Evolutionary conservation across 73 alveolate genomes (phyloP).

Genomic region (Breviolum minutum): DNA sequence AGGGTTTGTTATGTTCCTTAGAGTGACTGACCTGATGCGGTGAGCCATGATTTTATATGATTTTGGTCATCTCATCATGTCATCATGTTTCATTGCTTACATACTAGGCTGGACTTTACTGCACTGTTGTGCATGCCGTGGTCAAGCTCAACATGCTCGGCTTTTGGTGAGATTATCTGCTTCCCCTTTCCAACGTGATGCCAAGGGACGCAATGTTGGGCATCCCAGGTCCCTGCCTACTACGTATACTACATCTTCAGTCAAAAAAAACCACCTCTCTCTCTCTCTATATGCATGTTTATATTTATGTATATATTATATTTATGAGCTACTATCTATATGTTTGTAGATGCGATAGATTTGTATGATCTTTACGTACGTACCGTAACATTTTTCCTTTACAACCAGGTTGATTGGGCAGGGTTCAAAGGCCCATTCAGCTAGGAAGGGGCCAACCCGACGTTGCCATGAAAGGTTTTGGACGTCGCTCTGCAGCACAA

Average conservation of each 20-base stretch:
- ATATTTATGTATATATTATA: too few species aligned
- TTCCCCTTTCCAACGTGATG: constrained; percentile 67
- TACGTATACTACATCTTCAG: background rate
- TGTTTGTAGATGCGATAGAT: too few species aligned
- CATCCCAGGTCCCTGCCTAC: background rate
- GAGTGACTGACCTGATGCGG: background rate
- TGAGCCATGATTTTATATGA: background rate
- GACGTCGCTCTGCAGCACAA: constrained; percentile 85
- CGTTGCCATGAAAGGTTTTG: constrained; percentile 1
- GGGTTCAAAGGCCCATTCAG: too few species aligned
- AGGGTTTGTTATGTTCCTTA: background rate
- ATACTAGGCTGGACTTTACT: constrained; percentile 69
- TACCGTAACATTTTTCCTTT: too few species aligned
- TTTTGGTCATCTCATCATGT: background rate
- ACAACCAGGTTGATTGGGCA: too few species aligned
- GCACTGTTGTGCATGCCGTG: constrained; percentile 94
- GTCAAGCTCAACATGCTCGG: constrained; percentile 89
- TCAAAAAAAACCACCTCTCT: background rate
- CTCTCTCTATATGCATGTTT: too few species aligned
- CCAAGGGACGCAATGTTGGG: constrained; percentile 68
- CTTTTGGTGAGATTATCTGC: constrained; percentile 86
- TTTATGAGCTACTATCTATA: too few species aligned
- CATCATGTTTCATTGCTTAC: background rate
- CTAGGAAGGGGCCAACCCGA: background rate
- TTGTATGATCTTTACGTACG: too few species aligned